Conservation (phyloP, 441 rosid species). For the Pelargonium citronellum region DNA sequence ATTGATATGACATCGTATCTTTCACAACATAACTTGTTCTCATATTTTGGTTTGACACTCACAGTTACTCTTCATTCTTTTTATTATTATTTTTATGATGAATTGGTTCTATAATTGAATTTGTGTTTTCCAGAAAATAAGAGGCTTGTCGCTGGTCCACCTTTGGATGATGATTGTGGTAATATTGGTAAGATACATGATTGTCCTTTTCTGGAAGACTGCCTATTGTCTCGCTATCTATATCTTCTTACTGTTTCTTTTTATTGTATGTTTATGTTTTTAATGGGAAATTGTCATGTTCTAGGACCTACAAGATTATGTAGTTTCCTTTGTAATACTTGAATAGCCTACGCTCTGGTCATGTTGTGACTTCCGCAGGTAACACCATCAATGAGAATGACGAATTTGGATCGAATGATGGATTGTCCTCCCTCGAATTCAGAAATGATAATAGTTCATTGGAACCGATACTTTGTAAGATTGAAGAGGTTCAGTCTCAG, state of each 20-base stretch:
- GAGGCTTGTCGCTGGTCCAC: conserved; percentile 36
- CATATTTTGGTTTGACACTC: conserved; percentile 50
- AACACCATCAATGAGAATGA: conserved; percentile 29
- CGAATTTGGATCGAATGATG: conserved; percentile 37
- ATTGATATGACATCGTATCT: conserved; percentile 45
- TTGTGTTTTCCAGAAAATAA: conserved; percentile 39
- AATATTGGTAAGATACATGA: conserved; percentile 43
- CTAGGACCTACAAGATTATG: too few species aligned
- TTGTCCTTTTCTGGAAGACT: background rate
- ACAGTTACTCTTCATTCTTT: conserved; percentile 9
- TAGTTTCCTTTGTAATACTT: conserved; percentile 3
- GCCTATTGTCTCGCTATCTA: too few species aligned
- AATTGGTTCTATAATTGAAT: conserved; percentile 4
- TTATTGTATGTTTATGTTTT: background rate
- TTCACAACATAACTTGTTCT: conserved; percentile 56
- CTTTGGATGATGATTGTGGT: conserved; percentile 37
- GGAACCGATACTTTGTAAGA: conserved; percentile 55
- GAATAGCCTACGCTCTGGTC: background rate
- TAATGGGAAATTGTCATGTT: background rate
- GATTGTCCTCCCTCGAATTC: conserved; percentile 36
- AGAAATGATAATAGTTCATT: conserved; percentile 35
- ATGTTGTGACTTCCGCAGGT: conserved; percentile 32
- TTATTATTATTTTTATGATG: conserved; percentile 4
- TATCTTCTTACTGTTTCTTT: too few species aligned
- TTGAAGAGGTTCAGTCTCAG: conserved; percentile 50